phyloP scores from a whole-genome alignment of 192 early-diverging fungal species.

The Coemansia sp. region DNA sequence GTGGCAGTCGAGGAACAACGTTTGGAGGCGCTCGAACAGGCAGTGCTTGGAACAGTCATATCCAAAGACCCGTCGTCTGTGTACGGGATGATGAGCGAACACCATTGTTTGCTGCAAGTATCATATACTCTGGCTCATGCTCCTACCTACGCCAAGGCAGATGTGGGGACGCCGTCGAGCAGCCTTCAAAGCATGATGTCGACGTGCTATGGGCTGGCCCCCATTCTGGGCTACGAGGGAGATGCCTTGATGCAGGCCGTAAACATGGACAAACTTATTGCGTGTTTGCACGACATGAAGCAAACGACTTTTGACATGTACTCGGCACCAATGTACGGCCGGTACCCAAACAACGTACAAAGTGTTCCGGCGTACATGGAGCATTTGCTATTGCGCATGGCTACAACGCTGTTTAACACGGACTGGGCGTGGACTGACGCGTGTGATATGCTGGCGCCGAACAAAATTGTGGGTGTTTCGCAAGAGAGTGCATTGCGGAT shows the following conservation, averaged over 20 bases:
- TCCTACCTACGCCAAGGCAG: neutral
- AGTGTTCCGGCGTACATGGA: conserved; percentile 24
- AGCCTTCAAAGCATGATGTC: conserved; percentile 21
- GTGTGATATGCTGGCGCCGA: conserved; percentile 20
- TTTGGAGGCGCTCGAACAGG: conserved; percentile 39
- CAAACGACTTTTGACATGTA: conserved; percentile 17
- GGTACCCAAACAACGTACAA: conserved; percentile 22
- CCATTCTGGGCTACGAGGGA: conserved; percentile 43
- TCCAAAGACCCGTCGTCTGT: conserved; percentile 44
- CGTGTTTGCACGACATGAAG: conserved; percentile 46
- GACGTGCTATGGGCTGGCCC: conserved; percentile 45
- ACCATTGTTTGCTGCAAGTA: conserved; percentile 38
- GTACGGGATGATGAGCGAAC: conserved; percentile 53
- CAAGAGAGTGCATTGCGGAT: conserved; percentile 13
- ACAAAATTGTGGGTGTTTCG: conserved; percentile 13
- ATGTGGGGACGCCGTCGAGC: conserved; percentile 17
- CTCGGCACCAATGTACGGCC: conserved; percentile 32
- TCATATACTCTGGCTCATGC: conserved; percentile 11
- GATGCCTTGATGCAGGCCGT: conserved; percentile 44
- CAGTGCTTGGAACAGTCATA: conserved; percentile 36
- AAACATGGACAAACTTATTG: conserved; percentile 40
- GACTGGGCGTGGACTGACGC: conserved; percentile 33
- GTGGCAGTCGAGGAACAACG: conserved; percentile 27
- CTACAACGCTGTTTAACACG: conserved; percentile 38
- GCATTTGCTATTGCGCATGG: conserved; percentile 30